phyloP scores from a whole-genome alignment of 805 yeast genomes.

The Schwanniomyces polymorphus region DNA sequence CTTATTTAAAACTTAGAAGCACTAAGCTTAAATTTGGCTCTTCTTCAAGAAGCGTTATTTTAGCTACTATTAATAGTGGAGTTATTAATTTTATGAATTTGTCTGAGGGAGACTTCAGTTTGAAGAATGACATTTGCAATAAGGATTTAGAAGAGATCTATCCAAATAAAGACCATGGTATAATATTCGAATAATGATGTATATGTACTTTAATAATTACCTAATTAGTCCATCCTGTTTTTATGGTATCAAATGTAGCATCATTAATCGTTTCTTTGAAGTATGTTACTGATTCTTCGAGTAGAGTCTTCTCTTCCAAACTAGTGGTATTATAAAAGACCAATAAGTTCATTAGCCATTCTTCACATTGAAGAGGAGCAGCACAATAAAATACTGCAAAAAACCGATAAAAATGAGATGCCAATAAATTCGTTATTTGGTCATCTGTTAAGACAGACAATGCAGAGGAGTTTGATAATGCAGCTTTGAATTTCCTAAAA shows the following conservation, averaged over 20 bases:
- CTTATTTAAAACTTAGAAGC: slow-evolving; percentile 32
- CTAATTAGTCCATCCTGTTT: neutral
- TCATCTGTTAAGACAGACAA: neutral
- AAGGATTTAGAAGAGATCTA: slow-evolving; percentile 15
- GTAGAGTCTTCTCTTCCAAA: neutral
- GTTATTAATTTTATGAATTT: slow-evolving; percentile 64
- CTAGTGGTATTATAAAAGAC: neutral
- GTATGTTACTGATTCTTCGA: slow-evolving; percentile 1
- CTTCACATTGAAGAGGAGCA: slow-evolving; percentile 2
- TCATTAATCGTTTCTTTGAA: slow-evolving; percentile 2
- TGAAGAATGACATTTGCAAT: slow-evolving; percentile 6
- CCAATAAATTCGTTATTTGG: neutral
- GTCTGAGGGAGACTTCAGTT: slow-evolving; percentile 50
- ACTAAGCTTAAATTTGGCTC: slow-evolving; percentile 52
- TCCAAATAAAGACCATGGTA: slow-evolving; percentile 16
- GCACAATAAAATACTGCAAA: slow-evolving; percentile 3
- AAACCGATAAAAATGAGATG: slow-evolving; percentile 4
- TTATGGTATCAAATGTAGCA: slow-evolving; percentile 1
- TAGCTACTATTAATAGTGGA: slow-evolving; percentile 79
- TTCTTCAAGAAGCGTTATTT: slow-evolving; percentile 44
- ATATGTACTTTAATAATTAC: neutral
- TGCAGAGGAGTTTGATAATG: neutral
- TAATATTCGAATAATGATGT: slow-evolving; percentile 7
- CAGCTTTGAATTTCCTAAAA: slow-evolving; percentile 1
- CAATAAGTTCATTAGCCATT: slow-evolving; percentile 1